A percentile compares a stretch with the other conserved stretches of the same genome.
Evolutionary conservation across 176 grass and related monocot species (phyloP).

Genomic region (Secale cereale): DNA sequence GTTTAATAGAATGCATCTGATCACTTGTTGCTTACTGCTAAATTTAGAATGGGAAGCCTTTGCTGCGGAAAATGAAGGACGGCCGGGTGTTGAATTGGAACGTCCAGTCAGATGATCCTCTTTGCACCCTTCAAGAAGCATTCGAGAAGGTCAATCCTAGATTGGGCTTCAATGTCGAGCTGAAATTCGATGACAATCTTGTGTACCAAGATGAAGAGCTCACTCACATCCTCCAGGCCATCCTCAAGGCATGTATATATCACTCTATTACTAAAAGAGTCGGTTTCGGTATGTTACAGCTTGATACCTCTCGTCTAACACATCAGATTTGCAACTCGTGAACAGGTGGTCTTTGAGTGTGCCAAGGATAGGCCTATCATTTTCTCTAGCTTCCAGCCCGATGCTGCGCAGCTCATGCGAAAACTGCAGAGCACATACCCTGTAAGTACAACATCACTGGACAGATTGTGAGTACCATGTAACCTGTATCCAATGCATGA

Average conservation of each 20-base stretch:
- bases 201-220: constrained; percentile 69
- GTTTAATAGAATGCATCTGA: neutral
- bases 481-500: neutral
- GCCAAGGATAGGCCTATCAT: constrained; percentile 74
- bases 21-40: neutral
- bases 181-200: constrained; percentile 78
- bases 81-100: constrained; percentile 67
- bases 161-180: constrained; percentile 84
- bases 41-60: constrained; percentile 60
- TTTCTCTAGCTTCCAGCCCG: constrained; percentile 94
- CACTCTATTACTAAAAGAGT: neutral
- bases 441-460: constrained; percentile 37
- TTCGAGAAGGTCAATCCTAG: constrained; percentile 66
- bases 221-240: constrained; percentile 41
- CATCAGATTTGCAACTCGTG: neutral
- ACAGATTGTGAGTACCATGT: neutral
- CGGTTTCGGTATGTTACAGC: neutral
- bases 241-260: constrained; percentile 39
- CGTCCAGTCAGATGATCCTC: constrained; percentile 64
- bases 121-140: constrained; percentile 76
- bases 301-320: neutral
- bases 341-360: constrained; percentile 58
- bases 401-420: constrained; percentile 57
- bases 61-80: constrained; percentile 72
- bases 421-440: constrained; percentile 72